phyloP scores from a whole-genome alignment of 805 yeast species.

The Barnettozyma botsteinii region DNA sequence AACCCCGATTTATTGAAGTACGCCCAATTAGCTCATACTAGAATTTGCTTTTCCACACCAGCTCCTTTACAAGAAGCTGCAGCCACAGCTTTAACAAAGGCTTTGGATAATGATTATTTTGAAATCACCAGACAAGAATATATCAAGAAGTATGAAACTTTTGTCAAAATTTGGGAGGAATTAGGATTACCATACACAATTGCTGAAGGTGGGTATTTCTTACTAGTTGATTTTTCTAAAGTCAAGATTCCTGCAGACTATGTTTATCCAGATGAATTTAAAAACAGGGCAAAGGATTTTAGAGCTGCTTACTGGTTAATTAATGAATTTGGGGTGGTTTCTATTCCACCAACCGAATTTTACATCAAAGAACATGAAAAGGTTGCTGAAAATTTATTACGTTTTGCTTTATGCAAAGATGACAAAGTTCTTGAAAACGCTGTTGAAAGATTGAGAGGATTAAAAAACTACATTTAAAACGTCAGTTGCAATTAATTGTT shows the following conservation, averaged over 20 bases:
- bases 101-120: conserved; percentile 61
- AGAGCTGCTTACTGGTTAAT: conserved; percentile 89
- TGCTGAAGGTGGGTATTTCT: conserved; percentile 92
- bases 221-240: conserved; percentile 80
- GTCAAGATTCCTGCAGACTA: conserved; percentile 74
- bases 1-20: conserved; percentile 74
- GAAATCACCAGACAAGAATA: conserved; percentile 64
- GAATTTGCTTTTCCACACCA: conserved; percentile 89
- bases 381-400: conserved; percentile 75
- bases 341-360: conserved; percentile 97
- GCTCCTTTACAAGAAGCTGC: conserved; percentile 92
- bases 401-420: conserved; percentile 96
- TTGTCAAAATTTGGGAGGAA: conserved; percentile 77
- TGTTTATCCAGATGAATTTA: conserved; percentile 64
- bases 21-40: conserved; percentile 84
- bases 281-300: conserved; percentile 74
- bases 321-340: conserved; percentile 87
- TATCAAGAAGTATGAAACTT: conserved; percentile 62
- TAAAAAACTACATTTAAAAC: conserved; percentile 55
- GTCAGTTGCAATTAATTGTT: not conserved
- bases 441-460: conserved; percentile 61
- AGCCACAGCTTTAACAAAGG: conserved; percentile 65
- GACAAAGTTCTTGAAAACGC: conserved; percentile 78
- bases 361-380: conserved; percentile 63
- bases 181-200: conserved; percentile 82